phyloP scores from a whole-genome alignment of 1,284 basidiomycete genomes.

The Apiotrichum porosum region DNA sequence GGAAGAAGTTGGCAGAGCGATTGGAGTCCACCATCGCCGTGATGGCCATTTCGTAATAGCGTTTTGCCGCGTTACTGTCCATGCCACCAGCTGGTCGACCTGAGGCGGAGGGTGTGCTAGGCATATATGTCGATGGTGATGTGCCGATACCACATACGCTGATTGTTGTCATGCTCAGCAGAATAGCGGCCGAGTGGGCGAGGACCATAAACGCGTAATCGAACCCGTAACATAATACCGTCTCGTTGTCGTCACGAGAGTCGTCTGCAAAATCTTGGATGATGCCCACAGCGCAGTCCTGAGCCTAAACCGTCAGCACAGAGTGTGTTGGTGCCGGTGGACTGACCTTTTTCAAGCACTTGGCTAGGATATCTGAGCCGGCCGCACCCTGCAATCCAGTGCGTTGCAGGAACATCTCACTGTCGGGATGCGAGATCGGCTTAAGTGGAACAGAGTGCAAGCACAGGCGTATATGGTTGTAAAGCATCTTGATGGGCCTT shows the following conservation, averaged over 20 bases:
- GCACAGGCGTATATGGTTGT: slow-evolving; percentile 23
- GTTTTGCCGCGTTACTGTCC: slow-evolving; percentile 13
- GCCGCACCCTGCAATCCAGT: slow-evolving; percentile 1
- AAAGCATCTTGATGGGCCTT: slow-evolving; percentile 17
- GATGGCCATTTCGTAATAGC: slow-evolving; percentile 22
- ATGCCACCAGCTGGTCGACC: neutral
- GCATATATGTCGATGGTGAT: too few relatives aligned
- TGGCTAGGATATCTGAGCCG: neutral
- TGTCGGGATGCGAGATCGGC: slow-evolving; percentile 13
- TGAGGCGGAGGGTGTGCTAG: neutral
- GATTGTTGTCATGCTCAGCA: slow-evolving; percentile 14
- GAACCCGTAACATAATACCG: slow-evolving; percentile 15
- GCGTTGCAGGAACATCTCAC: slow-evolving; percentile 6
- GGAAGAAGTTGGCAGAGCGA: slow-evolving; percentile 21
- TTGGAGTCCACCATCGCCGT: slow-evolving; percentile 20
- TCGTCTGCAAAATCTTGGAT: slow-evolving; percentile 22
- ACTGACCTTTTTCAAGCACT: slow-evolving; percentile 20
- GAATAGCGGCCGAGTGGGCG: slow-evolving; percentile 15
- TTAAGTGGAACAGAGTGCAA: slow-evolving; percentile 20
- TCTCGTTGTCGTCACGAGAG: slow-evolving; percentile 14
- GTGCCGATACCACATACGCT: slow-evolving; percentile 3
- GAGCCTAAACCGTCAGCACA: slow-evolving; percentile 9
- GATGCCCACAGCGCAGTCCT: slow-evolving; percentile 14
- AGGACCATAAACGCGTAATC: slow-evolving; percentile 24
- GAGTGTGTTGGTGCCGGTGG: too few relatives aligned